A percentile compares a stretch with the other conserved stretches of the same genome.
phyloP scores from a whole-genome alignment of 1,284 basidiomycete species.

The Sporisorium graminicola region DNA sequence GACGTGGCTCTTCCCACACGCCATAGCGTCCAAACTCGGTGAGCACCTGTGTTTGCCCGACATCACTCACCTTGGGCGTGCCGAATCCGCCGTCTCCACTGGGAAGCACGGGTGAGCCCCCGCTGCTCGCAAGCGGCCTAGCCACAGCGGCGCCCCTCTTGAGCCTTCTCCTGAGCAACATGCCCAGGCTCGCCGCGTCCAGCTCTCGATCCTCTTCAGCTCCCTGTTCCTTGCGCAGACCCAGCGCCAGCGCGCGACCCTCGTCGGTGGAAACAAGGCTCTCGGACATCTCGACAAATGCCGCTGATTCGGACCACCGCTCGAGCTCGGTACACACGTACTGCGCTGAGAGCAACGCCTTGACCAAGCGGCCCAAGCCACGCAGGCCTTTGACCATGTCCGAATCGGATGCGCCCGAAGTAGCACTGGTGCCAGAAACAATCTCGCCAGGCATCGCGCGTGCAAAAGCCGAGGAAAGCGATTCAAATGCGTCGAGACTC shows the following conservation, averaged over 20 bases:
- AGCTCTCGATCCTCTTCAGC: slow-evolving; percentile 52
- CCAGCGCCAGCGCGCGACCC: slow-evolving; percentile 28
- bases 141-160: slow-evolving; percentile 51
- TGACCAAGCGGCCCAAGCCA: slow-evolving; percentile 61
- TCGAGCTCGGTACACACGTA: slow-evolving; percentile 56
- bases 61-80: slow-evolving; percentile 27
- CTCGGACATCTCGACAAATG: slow-evolving; percentile 58
- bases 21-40: slow-evolving; percentile 37
- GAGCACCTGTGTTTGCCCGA: slow-evolving; percentile 13
- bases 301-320: slow-evolving; percentile 51
- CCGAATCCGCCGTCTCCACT: slow-evolving; percentile 11
- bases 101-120: slow-evolving; percentile 3
- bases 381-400: slow-evolving; percentile 65
- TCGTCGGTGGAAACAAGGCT: slow-evolving; percentile 39
- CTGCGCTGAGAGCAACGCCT: slow-evolving; percentile 58
- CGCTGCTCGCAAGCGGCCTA: slow-evolving; percentile 17
- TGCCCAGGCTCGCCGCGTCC: slow-evolving; percentile 59
- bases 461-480: slow-evolving; percentile 77
- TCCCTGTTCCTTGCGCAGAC: slow-evolving; percentile 35
- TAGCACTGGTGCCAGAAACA: slow-evolving; percentile 11
- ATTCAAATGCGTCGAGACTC: slow-evolving; percentile 91
- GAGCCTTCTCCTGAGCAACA: slow-evolving; percentile 52
- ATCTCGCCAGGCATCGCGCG: slow-evolving; percentile 86
- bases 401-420: slow-evolving; percentile 32
- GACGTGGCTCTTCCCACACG: slow-evolving; percentile 58